Base-by-base conservation (phyloP, 1,284 basidiomycete genomes). In the Ustilago shanxiensis region DNA sequence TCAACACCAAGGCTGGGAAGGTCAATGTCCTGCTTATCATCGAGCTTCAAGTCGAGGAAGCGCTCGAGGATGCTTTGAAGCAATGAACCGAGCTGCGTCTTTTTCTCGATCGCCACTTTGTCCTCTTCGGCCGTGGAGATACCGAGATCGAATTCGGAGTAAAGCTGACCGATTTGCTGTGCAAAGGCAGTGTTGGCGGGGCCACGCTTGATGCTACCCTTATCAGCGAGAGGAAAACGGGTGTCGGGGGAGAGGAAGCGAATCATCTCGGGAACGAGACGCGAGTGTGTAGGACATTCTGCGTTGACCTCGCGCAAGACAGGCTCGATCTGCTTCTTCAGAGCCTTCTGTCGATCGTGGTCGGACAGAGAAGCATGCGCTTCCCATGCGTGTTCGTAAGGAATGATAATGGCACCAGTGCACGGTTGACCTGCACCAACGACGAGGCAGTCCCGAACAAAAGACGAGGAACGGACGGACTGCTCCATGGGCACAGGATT, bases 381-480 rank as follows among this genome's bases (percentile, higher is more conserved):
- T 87, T 87, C 2, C 69, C 69, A 69, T n/a, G 86, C 88, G 0
- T 87, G 77, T 14, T 89, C 89, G 0, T 90, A 89, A 0, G 89
- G 89, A n/a, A 90, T 86, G 61, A 91, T 88, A 13, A 91, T 85
- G 4, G 88, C 89, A 5, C 90, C 91, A 7, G 88, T 87, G 66
- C 90, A 89, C 5, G 89, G 88, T 47, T 88, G 86, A 7, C 87
- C 89, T 20, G 89, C 87, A 8, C 91, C 91, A 56, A 91, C 91
- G 52, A 91, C 88, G 72, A 91, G 88, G 28, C 89, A 90, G 71
- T 89, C 88, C 28, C 81, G 81, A 26, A 88, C 75, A 39, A 89
- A 87, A 0, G 75, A 71, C 2, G 75, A 77, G 7, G 75, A 70
- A 11, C 60, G 62, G 64, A 79, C 26, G 41, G 51, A 67, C 44